Evolutionary conservation across 352 stramenopile species (phyloP).

Genomic region (Blastocystis sp.): DNA sequence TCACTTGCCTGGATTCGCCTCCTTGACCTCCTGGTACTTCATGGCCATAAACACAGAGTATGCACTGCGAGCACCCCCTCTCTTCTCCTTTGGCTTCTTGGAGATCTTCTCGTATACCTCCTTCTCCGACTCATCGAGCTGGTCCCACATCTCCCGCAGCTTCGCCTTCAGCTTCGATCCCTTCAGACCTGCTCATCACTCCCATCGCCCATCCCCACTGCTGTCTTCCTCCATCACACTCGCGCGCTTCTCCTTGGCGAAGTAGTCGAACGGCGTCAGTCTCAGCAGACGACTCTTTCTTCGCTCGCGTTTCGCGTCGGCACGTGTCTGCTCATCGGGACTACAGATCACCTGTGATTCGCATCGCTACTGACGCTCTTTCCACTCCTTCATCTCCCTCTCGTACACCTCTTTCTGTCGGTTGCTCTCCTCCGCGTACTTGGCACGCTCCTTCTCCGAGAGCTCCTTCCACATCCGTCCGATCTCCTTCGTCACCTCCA

Average conservation of each 20-base stretch:
- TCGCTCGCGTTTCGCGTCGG: not conserved
- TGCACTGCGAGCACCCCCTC: not conserved
- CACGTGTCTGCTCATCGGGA: not conserved
- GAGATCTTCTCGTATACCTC: not conserved
- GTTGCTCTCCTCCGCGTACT: not conserved
- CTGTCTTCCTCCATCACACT: not conserved
- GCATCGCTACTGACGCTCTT: not conserved
- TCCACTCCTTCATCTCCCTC: not conserved
- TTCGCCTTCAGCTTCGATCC: not conserved
- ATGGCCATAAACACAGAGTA: not conserved
- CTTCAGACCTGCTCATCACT: not conserved
- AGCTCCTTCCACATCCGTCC: conserved; percentile 2
- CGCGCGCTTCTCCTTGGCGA: not conserved
- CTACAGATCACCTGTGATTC: not conserved
- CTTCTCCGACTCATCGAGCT: not conserved
- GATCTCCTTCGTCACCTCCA: not conserved
- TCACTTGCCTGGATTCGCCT: not conserved
- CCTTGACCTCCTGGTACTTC: not conserved
- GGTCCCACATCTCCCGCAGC: not conserved
- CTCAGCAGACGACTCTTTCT: not conserved
- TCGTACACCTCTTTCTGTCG: not conserved
- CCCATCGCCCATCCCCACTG: not conserved
- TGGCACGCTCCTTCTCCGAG: not conserved
- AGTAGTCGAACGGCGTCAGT: not conserved
- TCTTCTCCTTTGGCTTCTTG: not conserved